Base-by-base conservation (phyloP, 1,284 basidiomycete species). In the Tilletia walkeri region DNA sequence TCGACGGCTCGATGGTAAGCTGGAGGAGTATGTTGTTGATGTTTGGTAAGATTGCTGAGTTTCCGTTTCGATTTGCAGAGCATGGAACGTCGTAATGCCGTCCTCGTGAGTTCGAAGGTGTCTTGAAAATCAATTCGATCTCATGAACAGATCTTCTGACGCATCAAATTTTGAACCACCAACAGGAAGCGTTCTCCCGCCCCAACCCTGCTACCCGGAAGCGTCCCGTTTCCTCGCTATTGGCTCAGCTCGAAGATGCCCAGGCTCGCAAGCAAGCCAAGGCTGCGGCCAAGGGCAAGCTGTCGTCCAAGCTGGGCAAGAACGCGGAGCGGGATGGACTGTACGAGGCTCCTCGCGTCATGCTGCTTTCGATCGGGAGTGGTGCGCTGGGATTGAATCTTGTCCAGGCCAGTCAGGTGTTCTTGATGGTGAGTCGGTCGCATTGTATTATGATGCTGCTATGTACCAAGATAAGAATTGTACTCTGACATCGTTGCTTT, bases 361-460 rank as follows among this genome's bases (percentile, higher is more conserved):
- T 61, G 47, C 38, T 65, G 7, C 61, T 56, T 10, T 63, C 68
- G 24, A 39, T 69, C 56, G 56, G 56, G 18, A 47, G 41, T 38
- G 41, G 54, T 41, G 59, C 66, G n/a, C 66, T 70, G 24, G 47
- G 38, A 45, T 47, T 53, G 18, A 53, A 56, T n/a, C 48, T 67
- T 48, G 67, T 38, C 14, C 63, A 47, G 61, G 59, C 48, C 5
- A 50, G 45, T 41, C 68, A 61, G 61, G 66, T 48, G 47, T 72
- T 66, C 45, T 34, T 63, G 16, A 63, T 63, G 59, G 59, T 63
- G 36, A 63, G 59, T 63, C 14, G 4, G 54, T 66, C 92, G 94
- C 95, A 78, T 94, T 92, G 73, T 95, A 92, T 92, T 95, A 93
- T 92, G 78, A 78, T 20, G 74, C 76, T 0, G 79, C 77, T 2